Percentiles rank a stretch among this genome's conserved stretches.
These are phyloP conservation scores for Bipolaris bicolor DNA, from an alignment of 2,329 filamentous ascomycete genomes.

Conservation along the genomic window DNA sequence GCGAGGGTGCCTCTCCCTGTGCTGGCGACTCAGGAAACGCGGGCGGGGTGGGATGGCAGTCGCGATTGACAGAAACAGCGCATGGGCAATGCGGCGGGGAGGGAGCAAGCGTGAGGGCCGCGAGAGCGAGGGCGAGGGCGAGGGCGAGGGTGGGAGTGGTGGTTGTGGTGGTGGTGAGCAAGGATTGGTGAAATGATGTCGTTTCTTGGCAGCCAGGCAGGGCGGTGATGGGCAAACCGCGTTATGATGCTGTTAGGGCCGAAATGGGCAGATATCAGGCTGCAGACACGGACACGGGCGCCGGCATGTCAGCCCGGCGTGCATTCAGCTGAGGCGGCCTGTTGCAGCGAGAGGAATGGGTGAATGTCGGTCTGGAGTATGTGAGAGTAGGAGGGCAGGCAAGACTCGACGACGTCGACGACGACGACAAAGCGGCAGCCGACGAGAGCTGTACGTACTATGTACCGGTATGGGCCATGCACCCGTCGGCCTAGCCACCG, in stretches of 20 bases:
- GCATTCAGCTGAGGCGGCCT: conserved; percentile 9
- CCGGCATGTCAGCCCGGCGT: conserved; percentile 23
- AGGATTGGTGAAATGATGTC: conserved; percentile 32
- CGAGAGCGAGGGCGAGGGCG: not conserved
- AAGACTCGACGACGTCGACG: not conserved
- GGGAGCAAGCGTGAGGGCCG: conserved; percentile 10
- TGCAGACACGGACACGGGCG: conserved; percentile 6
- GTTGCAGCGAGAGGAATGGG: not conserved
- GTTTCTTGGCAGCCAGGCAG: conserved; percentile 27
- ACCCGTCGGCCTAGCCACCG: conserved; percentile 19
- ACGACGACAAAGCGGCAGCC: conserved; percentile 1
- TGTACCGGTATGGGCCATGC: conserved; percentile 8
- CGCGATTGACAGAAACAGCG: conserved; percentile 16
- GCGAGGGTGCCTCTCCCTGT: conserved; percentile 13
- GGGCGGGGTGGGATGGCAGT: conserved; percentile 17
- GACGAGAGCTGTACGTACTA: conserved; percentile 1
- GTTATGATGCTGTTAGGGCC: conserved; percentile 23
- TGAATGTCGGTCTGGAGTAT: not conserved
- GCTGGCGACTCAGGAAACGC: conserved; percentile 23
- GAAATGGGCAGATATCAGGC: conserved; percentile 21
- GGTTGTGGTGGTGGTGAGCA: conserved; percentile 18
- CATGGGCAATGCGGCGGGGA: conserved; percentile 20
- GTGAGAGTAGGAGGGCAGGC: not conserved
- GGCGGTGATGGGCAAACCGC: conserved; percentile 21
- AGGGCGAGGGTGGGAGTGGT: not conserved